Evolutionary conservation across 2,329 filamentous ascomycete genomes (phyloP), one percentile per base, ranked within the genome.

Genomic region (Cladosporium sphaerospermum): DNA sequence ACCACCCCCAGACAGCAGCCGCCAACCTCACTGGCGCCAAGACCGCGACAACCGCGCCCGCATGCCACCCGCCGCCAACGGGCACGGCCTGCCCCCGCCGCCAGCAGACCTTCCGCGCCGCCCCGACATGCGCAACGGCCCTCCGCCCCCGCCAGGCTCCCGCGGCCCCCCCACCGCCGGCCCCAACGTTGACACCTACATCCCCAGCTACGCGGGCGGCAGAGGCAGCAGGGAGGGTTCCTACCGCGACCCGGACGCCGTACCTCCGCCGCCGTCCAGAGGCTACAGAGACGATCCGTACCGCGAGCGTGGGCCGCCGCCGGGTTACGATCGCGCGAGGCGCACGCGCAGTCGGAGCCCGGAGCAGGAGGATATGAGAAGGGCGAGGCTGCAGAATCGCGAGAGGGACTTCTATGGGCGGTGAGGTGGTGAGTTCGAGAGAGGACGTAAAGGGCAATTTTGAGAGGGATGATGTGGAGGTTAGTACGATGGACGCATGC

Each of bases 161-260:
- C 48, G 39, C 39, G 43, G 32, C 32, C 41, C n/a, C 9, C 16
- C 46, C 8, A 34, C 42, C 19, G 45, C 55, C 37, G 52, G 56
- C 33, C 49, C 58, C 9, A 63, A 64, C 49, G 63, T 63, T 7
- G 74, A 77, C 55, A 73, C 69, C 0, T 76, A 76, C 57, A 73
- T 76, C 28, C 74, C 74, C 1, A 68, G 67, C 43, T 76, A 76
- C 54, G 54, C 60, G 33, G 62, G 63, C 16, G 55, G 50, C 10
- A 59, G 19, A 56, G 68, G 45, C 53, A 65, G 52, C 23, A 45
- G 44, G 62, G 62, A 59, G 58, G 60, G 18, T 19, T 52, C 41
- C 33, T 53, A 53, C 14, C 50, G 53, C 28, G 57, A 63, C 41
- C 45, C 58, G 23, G 55, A 60, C 31, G 56, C 58, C 36, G 52